Evolutionary conservation across 2,329 filamentous ascomycete species (phyloP).

Genomic region (Hypomyces perniciosus): DNA sequence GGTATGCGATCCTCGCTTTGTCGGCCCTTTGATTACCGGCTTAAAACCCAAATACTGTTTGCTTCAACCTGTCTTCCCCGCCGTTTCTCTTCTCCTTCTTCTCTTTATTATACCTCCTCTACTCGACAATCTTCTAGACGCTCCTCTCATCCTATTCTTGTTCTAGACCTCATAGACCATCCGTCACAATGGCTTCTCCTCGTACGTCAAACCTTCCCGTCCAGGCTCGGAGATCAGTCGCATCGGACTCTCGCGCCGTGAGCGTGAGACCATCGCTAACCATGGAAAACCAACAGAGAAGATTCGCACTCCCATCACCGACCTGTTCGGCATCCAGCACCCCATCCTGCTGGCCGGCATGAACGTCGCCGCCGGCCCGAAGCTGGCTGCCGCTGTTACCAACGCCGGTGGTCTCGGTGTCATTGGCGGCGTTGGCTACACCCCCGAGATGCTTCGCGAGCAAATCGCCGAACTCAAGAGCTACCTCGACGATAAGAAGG

Average conservation of each 20-base stretch:
- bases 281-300: slow-evolving; percentile 25
- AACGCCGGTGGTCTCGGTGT: slow-evolving; percentile 96
- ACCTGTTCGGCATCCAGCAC: slow-evolving; percentile 97
- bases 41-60: slow-evolving; percentile 3
- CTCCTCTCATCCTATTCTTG: slow-evolving; percentile 14
- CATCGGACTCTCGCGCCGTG: too few species aligned
- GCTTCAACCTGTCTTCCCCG: background rate
- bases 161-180: slow-evolving; percentile 12
- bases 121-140: too few species aligned
- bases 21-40: background rate
- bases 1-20: too few species aligned
- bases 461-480: slow-evolving; percentile 93
- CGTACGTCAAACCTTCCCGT: slow-evolving; percentile 50
- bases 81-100: background rate
- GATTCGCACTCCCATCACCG: slow-evolving; percentile 86
- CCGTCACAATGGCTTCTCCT: slow-evolving; percentile 64
- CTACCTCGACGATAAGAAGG: slow-evolving; percentile 81
- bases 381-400: slow-evolving; percentile 91
- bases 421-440: slow-evolving; percentile 92
- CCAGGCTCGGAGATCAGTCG: too few species aligned
- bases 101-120: background rate
- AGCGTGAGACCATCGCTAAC: background rate
- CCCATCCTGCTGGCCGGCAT: slow-evolving; percentile 94
- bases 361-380: slow-evolving; percentile 97
- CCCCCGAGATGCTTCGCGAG: slow-evolving; percentile 92